Conservation (phyloP, 208 protist species). For the Wallacemonas sp. region DNA sequence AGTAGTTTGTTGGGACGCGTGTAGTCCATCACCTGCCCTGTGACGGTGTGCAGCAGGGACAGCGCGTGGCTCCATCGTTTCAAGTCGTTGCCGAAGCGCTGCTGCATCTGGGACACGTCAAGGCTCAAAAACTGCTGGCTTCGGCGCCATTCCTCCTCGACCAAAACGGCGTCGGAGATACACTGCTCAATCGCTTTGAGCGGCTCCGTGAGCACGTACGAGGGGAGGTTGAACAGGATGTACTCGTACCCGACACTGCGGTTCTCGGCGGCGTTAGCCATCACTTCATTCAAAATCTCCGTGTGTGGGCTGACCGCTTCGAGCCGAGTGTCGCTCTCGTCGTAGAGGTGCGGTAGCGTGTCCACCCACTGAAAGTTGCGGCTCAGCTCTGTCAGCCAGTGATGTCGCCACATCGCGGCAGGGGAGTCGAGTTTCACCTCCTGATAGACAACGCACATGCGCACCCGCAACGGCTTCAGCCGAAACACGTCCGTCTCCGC, state of each 20-base stretch:
- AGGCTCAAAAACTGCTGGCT: slow-evolving; percentile 85
- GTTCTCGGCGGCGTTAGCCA: not conserved
- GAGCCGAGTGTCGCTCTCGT: slow-evolving; percentile 37
- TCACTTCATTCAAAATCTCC: not conserved
- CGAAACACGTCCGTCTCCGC: slow-evolving; percentile 74
- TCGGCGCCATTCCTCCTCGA: slow-evolving; percentile 80
- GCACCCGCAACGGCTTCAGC: slow-evolving; percentile 78
- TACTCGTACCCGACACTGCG: slow-evolving; percentile 41
- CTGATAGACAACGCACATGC: slow-evolving; percentile 80
- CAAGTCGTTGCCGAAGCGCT: slow-evolving; percentile 75
- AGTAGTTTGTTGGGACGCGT: slow-evolving; percentile 85
- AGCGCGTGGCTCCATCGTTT: slow-evolving; percentile 67
- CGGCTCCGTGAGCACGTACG: slow-evolving; percentile 50
- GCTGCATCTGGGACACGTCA: slow-evolving; percentile 80
- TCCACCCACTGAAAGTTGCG: slow-evolving; percentile 77
- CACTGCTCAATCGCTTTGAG: slow-evolving; percentile 78
- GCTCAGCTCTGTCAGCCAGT: slow-evolving; percentile 82
- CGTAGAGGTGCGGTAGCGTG: slow-evolving; percentile 58
- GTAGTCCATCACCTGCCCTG: slow-evolving; percentile 76
- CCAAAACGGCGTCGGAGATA: slow-evolving; percentile 66
- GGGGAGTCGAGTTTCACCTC: slow-evolving; percentile 64
- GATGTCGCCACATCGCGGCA: slow-evolving; percentile 55
- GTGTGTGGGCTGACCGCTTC: slow-evolving; percentile 9
- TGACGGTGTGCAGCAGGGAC: slow-evolving; percentile 63
- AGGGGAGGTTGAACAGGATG: slow-evolving; percentile 48